A percentile compares a stretch with the other conserved stretches of the same genome.
Evolutionary conservation across 1,284 basidiomycete genomes (phyloP).

Genomic region (Thecaphora thlaspeos): DNA sequence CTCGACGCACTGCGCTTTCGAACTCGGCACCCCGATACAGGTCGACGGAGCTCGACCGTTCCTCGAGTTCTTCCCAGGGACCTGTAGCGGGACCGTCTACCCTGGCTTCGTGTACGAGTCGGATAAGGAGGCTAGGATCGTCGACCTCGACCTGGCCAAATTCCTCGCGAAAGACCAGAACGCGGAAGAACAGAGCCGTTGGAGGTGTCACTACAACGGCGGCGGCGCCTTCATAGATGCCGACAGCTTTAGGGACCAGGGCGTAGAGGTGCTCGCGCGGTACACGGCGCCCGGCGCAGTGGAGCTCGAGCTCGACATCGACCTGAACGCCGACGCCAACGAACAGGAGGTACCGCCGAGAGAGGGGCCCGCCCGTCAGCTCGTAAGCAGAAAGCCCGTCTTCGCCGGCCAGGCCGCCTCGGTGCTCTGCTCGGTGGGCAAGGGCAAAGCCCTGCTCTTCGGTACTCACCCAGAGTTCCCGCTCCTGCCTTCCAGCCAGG

Average conservation of each 20-base stretch:
- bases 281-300: constrained; percentile 54
- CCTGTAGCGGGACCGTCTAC: constrained; percentile 64
- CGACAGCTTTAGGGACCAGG: constrained; percentile 19
- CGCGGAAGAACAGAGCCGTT: constrained; percentile 2
- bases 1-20: constrained; percentile 61
- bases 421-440: constrained; percentile 63
- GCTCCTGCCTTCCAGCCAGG: constrained; percentile 60
- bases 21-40: constrained; percentile 61
- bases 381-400: constrained; percentile 1
- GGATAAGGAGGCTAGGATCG: constrained; percentile 60
- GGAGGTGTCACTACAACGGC: constrained; percentile 63
- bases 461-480: constrained; percentile 69
- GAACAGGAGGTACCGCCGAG: background rate
- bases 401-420: constrained; percentile 61
- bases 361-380: too few species aligned
- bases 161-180: constrained; percentile 19
- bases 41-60: constrained; percentile 62
- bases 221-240: constrained; percentile 62
- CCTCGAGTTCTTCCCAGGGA: constrained; percentile 66
- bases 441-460: constrained; percentile 67
- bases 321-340: constrained; percentile 6
- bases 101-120: constrained; percentile 64
- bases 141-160: constrained; percentile 52
- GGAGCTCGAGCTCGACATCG: constrained; percentile 21
- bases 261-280: constrained; percentile 59